Base-by-base conservation (phyloP, 371 early-diverging fungal species). In the Mucor indicus region DNA sequence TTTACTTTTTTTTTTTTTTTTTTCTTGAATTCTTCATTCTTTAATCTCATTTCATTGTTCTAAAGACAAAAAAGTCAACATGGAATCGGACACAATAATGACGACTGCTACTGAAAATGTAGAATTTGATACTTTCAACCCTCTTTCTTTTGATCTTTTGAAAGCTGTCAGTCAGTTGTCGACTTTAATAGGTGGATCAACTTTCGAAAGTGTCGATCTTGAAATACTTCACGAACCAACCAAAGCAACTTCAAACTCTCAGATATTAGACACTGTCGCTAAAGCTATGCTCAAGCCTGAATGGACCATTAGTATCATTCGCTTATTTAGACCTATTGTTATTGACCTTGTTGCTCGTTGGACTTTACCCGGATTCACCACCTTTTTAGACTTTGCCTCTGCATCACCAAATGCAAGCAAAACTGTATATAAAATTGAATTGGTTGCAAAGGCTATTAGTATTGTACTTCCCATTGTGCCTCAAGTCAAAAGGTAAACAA, bases 271-370 rank as follows among this genome's bases (percentile, higher is more conserved):
- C 37, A 53, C 52, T 6, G 38, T 75, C 2, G 60, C 75, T 9
- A 60, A 54, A 48, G 56, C 57, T 16, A 62, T 75, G 56, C 53
- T 71, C 36, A 49, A 64, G 33, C 59, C 66, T 10, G 32, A 50
- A 24, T 62, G 60, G 58, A 75, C 75, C 0, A 38, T 54, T 0
- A 42, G 40, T 16, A 69, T 90, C 30, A 76, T 85, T 6, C 53
- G 66, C 27, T 60, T 78, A 10, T 89, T 83, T 53, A 73, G 95
- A 32, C 90, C 93, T 15, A 68, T 94, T 23, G 70, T 90, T 8
- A 77, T 92, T 35, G 95, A 94, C 48, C 77, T 94, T 33, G 77
- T 81, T 3, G 87, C 88, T 22, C 84, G 95, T 23, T 89, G 89
- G 89, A 73, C 77, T n/a, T 59, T 67, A 10, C 68, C 79, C 12